A percentile compares a stretch with the other conserved stretches of the same genome.
Conservation (phyloP, 2,329 filamentous ascomycete genomes). For the Penicillium sp. region DNA sequence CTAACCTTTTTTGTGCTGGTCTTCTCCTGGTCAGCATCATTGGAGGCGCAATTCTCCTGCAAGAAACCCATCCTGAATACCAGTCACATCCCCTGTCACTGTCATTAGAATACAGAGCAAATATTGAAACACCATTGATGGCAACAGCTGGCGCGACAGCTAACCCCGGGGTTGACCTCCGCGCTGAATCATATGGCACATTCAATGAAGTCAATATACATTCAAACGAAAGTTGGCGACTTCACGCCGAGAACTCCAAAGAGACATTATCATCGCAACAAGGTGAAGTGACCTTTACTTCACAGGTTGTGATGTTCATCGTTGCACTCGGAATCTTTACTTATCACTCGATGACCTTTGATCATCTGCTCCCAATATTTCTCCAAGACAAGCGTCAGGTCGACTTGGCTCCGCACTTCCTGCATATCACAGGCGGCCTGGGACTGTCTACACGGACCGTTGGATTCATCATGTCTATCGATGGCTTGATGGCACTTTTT, state of each 20-base stretch:
- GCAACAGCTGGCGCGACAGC: constrained; percentile 71
- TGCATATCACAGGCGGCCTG: constrained; percentile 59
- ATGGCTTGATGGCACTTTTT: constrained; percentile 67
- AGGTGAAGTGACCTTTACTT: constrained; percentile 52
- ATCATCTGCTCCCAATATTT: constrained; percentile 88
- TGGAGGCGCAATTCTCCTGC: constrained; percentile 72
- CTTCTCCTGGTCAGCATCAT: constrained; percentile 76
- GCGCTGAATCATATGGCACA: constrained; percentile 76
- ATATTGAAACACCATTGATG: constrained; percentile 69
- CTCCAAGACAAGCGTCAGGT: constrained; percentile 62
- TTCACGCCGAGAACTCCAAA: constrained; percentile 45
- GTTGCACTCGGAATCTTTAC: constrained; percentile 85
- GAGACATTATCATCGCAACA: constrained; percentile 25
- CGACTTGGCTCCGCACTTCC: constrained; percentile 28
- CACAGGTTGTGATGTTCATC: constrained; percentile 69
- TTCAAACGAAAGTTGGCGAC: constrained; percentile 51
- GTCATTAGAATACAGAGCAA: constrained; percentile 33
- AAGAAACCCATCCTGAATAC: constrained; percentile 87
- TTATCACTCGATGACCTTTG: constrained; percentile 93
- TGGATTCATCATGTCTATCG: constrained; percentile 64
- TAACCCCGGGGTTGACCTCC: constrained; percentile 67
- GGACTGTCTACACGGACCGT: constrained; percentile 64
- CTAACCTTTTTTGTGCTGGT: constrained; percentile 77
- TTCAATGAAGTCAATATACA: constrained; percentile 58
- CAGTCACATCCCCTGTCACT: constrained; percentile 47